Evolutionary conservation across 116 monocot species (phyloP), one percentile per base, ranked within the genome.

Genomic region (Dioscorea cayenensis): DNA sequence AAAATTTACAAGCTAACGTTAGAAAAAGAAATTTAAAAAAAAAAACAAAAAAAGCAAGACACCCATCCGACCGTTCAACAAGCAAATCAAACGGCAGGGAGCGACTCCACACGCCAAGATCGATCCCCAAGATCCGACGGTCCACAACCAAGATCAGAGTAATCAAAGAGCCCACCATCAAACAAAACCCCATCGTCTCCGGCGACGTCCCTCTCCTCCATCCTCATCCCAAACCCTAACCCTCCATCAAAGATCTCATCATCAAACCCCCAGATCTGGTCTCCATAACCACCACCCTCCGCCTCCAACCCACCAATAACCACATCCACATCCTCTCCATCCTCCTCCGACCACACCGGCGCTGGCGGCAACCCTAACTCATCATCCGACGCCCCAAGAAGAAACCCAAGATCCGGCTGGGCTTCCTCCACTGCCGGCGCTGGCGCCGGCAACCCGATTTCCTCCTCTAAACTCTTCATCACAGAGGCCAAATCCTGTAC

Each of bases 391-490:
- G 83, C 83, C 28, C 78, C 78, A 16, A 83, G 63, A 13, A 83
- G 71, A 65, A 66, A 83, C 19, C 83, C 83, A 2, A 83, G 66
- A 52, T 83, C 83, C 35, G 63, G 51, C 51, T 51, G 72, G 37
- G 2, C 23, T 23, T 28, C 23, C 51, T 10, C 10, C 63, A 29
- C 25, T 22, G 3, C 62, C 43, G 51, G 62, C 74, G 66, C 37
- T 29, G 71, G 28, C 25, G 37, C 29, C 22, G 59, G 18, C 4
- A 72, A 20, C 8, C 71, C 60, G 36, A 88, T 83, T 71, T 92
- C 92, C 59, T 85, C 91, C 63, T 92, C 86, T 21, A 92, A 69
- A 63, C 81, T 85, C 49, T 77, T 78, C 76, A 92, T 88, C 4
- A 92, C 88, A 13, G 62, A 82, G 22, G 78, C 88, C 32, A 92